Conservation (phyloP, 805 yeast species). For the Cyberlindnera veronae region DNA sequence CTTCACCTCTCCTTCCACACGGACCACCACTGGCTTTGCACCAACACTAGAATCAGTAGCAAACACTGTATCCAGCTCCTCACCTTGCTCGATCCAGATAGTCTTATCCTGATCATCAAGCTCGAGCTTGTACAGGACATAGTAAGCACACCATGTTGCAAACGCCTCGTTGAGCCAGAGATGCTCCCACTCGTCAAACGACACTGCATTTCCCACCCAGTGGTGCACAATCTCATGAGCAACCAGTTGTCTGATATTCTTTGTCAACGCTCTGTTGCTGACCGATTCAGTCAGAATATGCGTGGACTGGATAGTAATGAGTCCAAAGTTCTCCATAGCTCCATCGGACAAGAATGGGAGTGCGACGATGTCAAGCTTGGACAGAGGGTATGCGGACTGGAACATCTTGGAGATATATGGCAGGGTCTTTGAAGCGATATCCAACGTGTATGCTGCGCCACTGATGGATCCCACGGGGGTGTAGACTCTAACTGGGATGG, state of each 20-base stretch:
- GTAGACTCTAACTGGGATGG: slow-evolving; percentile 49
- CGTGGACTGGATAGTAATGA: slow-evolving; percentile 55
- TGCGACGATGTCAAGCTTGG: slow-evolving; percentile 63
- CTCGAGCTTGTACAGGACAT: slow-evolving; percentile 34
- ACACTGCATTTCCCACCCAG: slow-evolving; percentile 69
- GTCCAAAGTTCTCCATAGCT: slow-evolving; percentile 79
- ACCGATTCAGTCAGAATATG: slow-evolving; percentile 41
- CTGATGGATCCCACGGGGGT: slow-evolving; percentile 51
- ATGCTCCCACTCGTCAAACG: slow-evolving; percentile 65
- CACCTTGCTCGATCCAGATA: slow-evolving; percentile 34
- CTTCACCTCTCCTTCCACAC: slow-evolving; percentile 30
- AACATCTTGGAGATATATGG: slow-evolving; percentile 47
- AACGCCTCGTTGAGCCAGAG: slow-evolving; percentile 77
- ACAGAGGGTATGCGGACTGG: slow-evolving; percentile 48
- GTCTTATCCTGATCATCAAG: slow-evolving; percentile 24
- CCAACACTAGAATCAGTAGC: slow-evolving; percentile 33
- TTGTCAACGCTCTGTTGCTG: slow-evolving; percentile 23
- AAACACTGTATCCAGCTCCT: slow-evolving; percentile 33
- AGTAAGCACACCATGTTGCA: slow-evolving; percentile 69
- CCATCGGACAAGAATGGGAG: slow-evolving; percentile 72
- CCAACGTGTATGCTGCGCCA: slow-evolving; percentile 48
- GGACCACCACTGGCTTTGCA: slow-evolving; percentile 34
- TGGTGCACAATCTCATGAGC: slow-evolving; percentile 78
- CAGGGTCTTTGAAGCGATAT: slow-evolving; percentile 42
- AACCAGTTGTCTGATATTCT: slow-evolving; percentile 50